phyloP scores from a whole-genome alignment of 2,329 filamentous ascomycete species.

The Claviceps sp. region DNA sequence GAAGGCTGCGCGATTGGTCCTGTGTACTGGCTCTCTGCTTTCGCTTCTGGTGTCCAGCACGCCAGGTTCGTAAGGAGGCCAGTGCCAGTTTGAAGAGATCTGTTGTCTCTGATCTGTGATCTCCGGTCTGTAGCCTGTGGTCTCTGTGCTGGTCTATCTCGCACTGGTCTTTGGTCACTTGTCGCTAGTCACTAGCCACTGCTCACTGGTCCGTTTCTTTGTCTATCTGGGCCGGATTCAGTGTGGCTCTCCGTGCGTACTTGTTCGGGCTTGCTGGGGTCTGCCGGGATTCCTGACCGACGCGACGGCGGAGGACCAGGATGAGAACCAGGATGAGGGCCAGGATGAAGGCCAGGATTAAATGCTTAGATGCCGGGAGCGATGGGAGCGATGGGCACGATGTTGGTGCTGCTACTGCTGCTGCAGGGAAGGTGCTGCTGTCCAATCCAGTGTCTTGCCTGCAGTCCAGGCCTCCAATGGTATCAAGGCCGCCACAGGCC shows the following conservation, averaged over 20 bases:
- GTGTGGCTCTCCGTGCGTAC: constrained; percentile 1
- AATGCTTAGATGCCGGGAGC: too few relatives aligned
- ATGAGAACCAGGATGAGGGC: too few relatives aligned
- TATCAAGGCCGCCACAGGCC: not conserved
- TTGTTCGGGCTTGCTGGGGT: not conserved
- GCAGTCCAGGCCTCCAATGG: too few relatives aligned
- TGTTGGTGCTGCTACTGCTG: not conserved
- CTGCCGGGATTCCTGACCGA: not conserved
- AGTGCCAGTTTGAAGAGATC: not conserved
- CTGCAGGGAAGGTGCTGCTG: not conserved
- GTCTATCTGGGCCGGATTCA: not conserved
- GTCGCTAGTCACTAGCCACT: too few relatives aligned
- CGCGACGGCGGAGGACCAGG: not conserved
- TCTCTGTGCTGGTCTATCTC: too few relatives aligned
- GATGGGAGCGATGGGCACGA: not conserved
- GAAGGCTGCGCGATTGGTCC: not conserved
- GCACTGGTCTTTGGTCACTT: too few relatives aligned
- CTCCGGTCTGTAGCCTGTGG: too few relatives aligned
- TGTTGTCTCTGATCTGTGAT: too few relatives aligned
- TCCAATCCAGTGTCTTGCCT: not conserved
- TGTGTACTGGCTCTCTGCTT: not conserved
- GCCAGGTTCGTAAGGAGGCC: not conserved
- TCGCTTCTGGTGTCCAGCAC: not conserved
- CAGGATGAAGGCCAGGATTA: too few relatives aligned
- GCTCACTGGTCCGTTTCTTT: too few relatives aligned